Evolutionary conservation across 345 rosid genomes (phyloP), one percentile per base, ranked within the genome.

Genomic region (Eucalyptus camaldulensis): DNA sequence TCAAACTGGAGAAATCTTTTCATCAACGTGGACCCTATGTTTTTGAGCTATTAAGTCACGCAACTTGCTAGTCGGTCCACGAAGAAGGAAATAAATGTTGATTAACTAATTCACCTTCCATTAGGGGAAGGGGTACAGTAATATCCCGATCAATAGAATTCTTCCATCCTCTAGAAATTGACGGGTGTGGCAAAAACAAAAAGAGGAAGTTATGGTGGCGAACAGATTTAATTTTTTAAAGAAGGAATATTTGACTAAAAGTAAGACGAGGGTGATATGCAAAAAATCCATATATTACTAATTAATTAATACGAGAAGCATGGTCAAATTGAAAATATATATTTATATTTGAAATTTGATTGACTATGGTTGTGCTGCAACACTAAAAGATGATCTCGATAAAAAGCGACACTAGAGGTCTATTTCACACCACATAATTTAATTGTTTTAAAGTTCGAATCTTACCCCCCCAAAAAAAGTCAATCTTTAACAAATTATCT

Each of bases 1-100:
- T 53, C 24, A 53, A 53, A 53, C 0, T 0, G 10, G 9, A 53
- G 24, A 53, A 17, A 37, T 53, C 0, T 19, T 53, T 53, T 53
- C 22, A 7, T 37, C 40, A 37, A 1, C 56, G 1, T 56, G 13
- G 9, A 56, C 27, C 56, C 13, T 56, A 24, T 22, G 29, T 24
- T 56, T 56, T 56, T 56, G 62, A 56, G 62, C 13, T 56, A 24
- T 4, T 56, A 56, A 56, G 62, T 56, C 62, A 56, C 13, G 29
- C 29, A 24, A 56, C 29, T 56, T 22, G 62, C 62, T 25, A 56
- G 62, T 56, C 29, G 12, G 3, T 56, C 62, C 13, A 24, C 6
- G 62, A 56, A 25, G 13, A 56, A 56, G 13, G 62, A 56, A 56
- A 56, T 56, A 24, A 56, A 56, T 56, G 62, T 10, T 56, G 62